Conservation (phyloP, 352 stramenopile genomes). For the Paralagenidium karlingii region DNA sequence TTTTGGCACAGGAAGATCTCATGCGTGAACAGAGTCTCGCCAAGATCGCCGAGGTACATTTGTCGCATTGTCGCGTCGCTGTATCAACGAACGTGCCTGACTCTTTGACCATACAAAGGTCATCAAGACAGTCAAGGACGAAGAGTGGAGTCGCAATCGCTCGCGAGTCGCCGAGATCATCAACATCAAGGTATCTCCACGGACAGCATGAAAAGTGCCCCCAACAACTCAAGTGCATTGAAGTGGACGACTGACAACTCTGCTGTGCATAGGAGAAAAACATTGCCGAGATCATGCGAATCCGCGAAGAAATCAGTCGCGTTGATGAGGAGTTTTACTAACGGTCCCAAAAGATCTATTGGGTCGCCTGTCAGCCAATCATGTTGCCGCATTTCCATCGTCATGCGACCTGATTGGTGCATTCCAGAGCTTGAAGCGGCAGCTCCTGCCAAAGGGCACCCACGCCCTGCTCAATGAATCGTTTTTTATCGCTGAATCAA, state of each 20-base stretch:
- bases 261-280: conserved; percentile 33
- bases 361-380: no score
- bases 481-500: no score
- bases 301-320: conserved; percentile 64
- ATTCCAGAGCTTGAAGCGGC: no score
- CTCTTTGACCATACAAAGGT: conserved; percentile 14
- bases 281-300: conserved; percentile 31
- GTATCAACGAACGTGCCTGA: not conserved
- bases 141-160: conserved; percentile 65
- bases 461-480: no score
- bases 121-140: conserved; percentile 40
- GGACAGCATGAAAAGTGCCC: not conserved
- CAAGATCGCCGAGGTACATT: conserved; percentile 55
- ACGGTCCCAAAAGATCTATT: no score
- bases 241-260: not conserved
- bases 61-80: not conserved
- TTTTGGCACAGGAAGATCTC: conserved; percentile 75
- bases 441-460: no score
- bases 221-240: no score
- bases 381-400: no score
- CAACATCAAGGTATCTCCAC: conserved; percentile 38
- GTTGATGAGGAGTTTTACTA: conserved; percentile 74
- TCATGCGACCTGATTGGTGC: no score
- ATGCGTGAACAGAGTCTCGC: conserved; percentile 70
- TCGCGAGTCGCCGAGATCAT: conserved; percentile 59